Conservation (phyloP, 1,139 yeast species). For the Hyphopichia buzzinii region DNA sequence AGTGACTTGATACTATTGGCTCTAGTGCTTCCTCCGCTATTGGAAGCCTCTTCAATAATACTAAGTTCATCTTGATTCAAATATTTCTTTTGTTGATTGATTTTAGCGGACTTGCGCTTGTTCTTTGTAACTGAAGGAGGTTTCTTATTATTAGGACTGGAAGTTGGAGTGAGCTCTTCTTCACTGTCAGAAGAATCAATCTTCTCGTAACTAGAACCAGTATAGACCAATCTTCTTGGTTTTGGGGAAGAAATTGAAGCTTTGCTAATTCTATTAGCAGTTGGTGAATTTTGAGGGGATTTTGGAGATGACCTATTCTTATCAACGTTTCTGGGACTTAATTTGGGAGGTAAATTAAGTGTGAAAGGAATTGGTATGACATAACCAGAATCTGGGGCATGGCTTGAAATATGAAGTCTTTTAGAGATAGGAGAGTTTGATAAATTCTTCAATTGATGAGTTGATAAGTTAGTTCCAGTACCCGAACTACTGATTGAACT, state of each 20-base stretch:
- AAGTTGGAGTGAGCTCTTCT: constrained; percentile 10
- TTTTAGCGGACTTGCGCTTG: constrained; percentile 19
- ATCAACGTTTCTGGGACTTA: constrained; percentile 26
- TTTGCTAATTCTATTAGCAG: background rate
- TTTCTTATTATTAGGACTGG: constrained; percentile 15
- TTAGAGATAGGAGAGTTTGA: constrained; percentile 38
- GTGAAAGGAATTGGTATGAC: constrained; percentile 48
- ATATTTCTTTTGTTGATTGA: constrained; percentile 14
- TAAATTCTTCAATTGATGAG: constrained; percentile 29
- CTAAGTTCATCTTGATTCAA: constrained; percentile 36
- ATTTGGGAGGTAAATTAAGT: constrained; percentile 41
- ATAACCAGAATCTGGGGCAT: constrained; percentile 23
- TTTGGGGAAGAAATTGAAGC: too few species aligned
- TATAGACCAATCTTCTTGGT: constrained; percentile 30
- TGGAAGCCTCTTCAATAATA: constrained; percentile 42
- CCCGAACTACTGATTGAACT: constrained; percentile 16
- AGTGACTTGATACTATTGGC: constrained; percentile 22
- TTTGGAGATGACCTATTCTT: background rate
- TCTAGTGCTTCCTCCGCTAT: constrained; percentile 28
- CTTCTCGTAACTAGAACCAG: constrained; percentile 38
- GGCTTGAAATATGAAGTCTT: constrained; percentile 33
- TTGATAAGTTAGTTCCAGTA: constrained; percentile 12
- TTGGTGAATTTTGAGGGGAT: constrained; percentile 10
- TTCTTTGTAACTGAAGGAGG: constrained; percentile 23
- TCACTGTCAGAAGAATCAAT: constrained; percentile 31